Base-by-base conservation (phyloP, 352 stramenopile genomes). In the Blastocystis sp. region DNA sequence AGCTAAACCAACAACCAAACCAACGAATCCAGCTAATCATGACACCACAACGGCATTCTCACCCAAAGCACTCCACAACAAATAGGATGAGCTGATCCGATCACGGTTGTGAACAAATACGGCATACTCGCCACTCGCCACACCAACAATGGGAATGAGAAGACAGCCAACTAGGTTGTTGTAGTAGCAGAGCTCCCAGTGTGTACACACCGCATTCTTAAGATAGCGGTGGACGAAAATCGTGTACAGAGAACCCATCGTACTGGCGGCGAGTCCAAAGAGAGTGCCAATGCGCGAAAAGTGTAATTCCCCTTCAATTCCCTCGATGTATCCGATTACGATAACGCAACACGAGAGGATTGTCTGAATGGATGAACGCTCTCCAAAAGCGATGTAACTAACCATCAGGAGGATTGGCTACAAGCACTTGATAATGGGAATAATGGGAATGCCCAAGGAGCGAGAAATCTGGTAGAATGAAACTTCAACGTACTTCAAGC, bases 381-480 rank as follows among this genome's bases (percentile, higher is more conserved):
- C 71, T 64, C 71, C 71, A 38, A 64, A 81, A 28, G 66, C 11
- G 21, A 81, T n/a, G 43, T 81, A 81, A 81, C 71, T 81, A 38
- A 3, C 3, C 4, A 66, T 81, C 38, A 81, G 2, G 21, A 41
- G 10, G 10, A 0, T 23, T 14, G 43, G 34, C 28, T 45, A 66
- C 2, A 34, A 48, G 0, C 52, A 81, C 71, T 81, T 81, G 28
- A 81, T 81, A 45, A 81, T 41, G 4, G 71, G 71, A 81, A 81
- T 81, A 45, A 81, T 81, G 14, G 71, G 71, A 64, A 81, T 81
- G 11, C 71, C 71, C 7, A 81, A 41, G 10, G 71, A 81, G 21
- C 71, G 71, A 2, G 71, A 81, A 45, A 81, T 81, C 43, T 81
- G 71, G 43, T 81, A 81, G 52, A 81, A 81, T 23, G 71, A 81